Percentiles rank a stretch among this genome's conserved stretches.
Conservation (phyloP, 2,329 filamentous ascomycete genomes). For the Colletotrichum liaoningense region DNA sequence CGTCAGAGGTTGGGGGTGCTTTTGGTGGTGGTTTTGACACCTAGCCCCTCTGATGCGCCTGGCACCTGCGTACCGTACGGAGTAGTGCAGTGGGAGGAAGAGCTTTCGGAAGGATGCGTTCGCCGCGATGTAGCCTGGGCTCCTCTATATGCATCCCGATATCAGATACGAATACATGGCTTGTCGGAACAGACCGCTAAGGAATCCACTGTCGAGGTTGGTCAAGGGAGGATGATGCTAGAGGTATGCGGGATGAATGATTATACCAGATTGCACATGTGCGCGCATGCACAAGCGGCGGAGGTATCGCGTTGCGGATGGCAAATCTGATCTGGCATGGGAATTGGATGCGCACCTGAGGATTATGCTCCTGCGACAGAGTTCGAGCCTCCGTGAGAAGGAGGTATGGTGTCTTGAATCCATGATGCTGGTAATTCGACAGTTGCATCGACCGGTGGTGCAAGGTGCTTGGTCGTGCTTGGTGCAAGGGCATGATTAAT, state of each 20-base stretch:
- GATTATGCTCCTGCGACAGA: slow-evolving; percentile 4
- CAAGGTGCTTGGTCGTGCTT: slow-evolving; percentile 9
- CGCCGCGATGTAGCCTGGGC: neutral
- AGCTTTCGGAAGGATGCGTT: neutral
- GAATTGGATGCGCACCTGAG: slow-evolving; percentile 2
- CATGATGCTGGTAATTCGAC: slow-evolving; percentile 23
- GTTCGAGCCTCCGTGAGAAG: neutral
- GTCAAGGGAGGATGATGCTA: neutral
- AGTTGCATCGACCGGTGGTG: slow-evolving; percentile 17
- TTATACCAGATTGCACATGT: neutral
- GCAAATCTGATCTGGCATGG: slow-evolving; percentile 22
- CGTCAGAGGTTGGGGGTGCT: slow-evolving; percentile 12
- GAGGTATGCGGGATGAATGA: neutral
- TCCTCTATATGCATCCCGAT: neutral
- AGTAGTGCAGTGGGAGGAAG: neutral
- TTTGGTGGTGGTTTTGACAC: slow-evolving; percentile 5
- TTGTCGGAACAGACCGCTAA: neutral
- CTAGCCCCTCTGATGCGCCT: neutral
- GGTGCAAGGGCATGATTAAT: slow-evolving; percentile 3
- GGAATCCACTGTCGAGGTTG: neutral
- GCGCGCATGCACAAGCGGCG: neutral
- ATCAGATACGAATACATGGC: neutral
- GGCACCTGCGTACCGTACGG: neutral
- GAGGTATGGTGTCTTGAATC: slow-evolving; percentile 14
- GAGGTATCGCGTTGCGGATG: slow-evolving; percentile 11